A percentile compares a stretch with the other conserved stretches of the same genome.
phyloP scores from a whole-genome alignment of 768 basidiomycete species.

The Phlebiopsis flavidoalba region DNA sequence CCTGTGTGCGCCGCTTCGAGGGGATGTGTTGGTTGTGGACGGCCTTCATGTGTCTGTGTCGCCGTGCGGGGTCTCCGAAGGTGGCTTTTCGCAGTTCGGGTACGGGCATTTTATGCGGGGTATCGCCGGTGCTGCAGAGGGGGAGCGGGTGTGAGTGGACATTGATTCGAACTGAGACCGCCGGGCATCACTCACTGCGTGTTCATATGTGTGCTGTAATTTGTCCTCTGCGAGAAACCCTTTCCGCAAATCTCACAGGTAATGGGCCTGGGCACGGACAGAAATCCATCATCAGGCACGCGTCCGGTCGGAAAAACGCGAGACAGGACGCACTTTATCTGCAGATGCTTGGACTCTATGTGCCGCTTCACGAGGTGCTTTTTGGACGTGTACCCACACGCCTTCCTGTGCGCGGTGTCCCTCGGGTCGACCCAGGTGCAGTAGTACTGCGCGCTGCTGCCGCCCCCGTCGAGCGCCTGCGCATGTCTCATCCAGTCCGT shows the following conservation, averaged over 20 bases:
- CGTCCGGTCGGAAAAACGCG: slow-evolving; percentile 13
- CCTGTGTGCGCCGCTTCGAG: slow-evolving; percentile 35
- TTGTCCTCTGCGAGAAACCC: slow-evolving; percentile 55
- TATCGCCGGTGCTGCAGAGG: slow-evolving; percentile 45
- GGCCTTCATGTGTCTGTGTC: slow-evolving; percentile 54
- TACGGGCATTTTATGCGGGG: slow-evolving; percentile 49
- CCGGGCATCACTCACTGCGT: slow-evolving; percentile 36
- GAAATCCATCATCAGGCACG: slow-evolving; percentile 1
- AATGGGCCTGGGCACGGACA: slow-evolving; percentile 36
- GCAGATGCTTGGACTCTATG: slow-evolving; percentile 57
- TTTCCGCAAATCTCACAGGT: slow-evolving; percentile 47
- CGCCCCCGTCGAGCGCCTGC: slow-evolving; percentile 3
- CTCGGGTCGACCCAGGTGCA: slow-evolving; percentile 37
- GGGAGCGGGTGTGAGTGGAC: background rate
- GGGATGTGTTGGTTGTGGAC: slow-evolving; percentile 47
- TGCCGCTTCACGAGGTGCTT: slow-evolving; percentile 69
- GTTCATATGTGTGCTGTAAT: slow-evolving; percentile 51
- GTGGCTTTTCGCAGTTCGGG: slow-evolving; percentile 39
- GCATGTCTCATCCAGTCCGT: slow-evolving; percentile 8
- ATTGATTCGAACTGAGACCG: background rate
- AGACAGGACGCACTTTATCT: slow-evolving; percentile 44
- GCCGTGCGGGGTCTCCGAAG: slow-evolving; percentile 63
- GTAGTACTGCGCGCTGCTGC: slow-evolving; percentile 24
- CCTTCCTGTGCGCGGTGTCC: slow-evolving; percentile 23
- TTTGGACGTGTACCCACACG: slow-evolving; percentile 42